phyloP scores from a whole-genome alignment of 176 grass and related monocot species.

The Cenchrus americanus region DNA sequence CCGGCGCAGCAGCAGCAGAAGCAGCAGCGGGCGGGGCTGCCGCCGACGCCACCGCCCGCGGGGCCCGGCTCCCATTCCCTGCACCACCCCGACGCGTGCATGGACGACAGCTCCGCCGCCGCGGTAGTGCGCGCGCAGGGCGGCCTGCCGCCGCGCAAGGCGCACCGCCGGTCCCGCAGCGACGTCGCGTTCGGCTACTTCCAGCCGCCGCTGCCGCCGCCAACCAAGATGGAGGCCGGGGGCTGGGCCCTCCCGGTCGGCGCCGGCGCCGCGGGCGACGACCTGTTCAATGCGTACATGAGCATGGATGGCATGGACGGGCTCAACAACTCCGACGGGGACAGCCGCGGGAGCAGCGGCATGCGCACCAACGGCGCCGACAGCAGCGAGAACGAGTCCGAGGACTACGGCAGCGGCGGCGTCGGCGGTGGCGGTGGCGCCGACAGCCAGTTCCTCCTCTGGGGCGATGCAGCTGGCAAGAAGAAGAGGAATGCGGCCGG shows the following conservation, averaged over 20 bases:
- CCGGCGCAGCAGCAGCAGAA: conserved; percentile 32
- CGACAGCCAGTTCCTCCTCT: conserved; percentile 53
- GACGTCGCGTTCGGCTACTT: conserved; percentile 82
- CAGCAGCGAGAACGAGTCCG: conserved; percentile 96
- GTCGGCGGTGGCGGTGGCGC: conserved; percentile 6
- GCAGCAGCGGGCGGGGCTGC: conserved; percentile 59
- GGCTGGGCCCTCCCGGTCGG: conserved; percentile 38
- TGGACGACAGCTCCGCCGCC: conserved; percentile 47
- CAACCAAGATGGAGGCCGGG: conserved; percentile 52
- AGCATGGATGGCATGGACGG: conserved; percentile 84
- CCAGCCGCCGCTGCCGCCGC: conserved; percentile 54
- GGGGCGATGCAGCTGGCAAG: conserved; percentile 39
- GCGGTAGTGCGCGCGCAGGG: not conserved
- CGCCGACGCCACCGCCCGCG: conserved; percentile 47
- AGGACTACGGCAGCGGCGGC: conserved; percentile 56
- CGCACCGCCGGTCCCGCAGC: conserved; percentile 71
- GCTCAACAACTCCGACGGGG: conserved; percentile 78
- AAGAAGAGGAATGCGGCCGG: conserved; percentile 55
- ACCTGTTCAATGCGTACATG: conserved; percentile 89
- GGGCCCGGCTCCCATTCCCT: conserved; percentile 33
- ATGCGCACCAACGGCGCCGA: conserved; percentile 79
- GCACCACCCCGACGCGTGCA: conserved; percentile 54
- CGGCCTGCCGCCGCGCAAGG: conserved; percentile 65
- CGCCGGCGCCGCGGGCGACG: conserved; percentile 51
- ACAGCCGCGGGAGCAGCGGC: conserved; percentile 78